phyloP scores from a whole-genome alignment of 208 protist species.

The Porcisia hertigi region DNA sequence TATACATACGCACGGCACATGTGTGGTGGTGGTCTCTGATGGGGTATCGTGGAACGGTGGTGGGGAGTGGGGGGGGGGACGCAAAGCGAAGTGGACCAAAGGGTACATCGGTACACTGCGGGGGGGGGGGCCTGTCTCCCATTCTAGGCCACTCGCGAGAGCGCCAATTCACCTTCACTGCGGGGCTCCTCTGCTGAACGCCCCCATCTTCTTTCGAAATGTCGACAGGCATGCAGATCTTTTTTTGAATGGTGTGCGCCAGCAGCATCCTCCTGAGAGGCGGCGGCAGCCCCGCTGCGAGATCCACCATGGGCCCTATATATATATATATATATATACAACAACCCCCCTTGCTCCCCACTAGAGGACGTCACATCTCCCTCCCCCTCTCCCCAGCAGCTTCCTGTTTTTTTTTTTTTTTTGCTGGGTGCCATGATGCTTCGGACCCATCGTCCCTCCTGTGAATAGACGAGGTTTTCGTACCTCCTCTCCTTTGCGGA shows the following conservation, averaged over 20 bases:
- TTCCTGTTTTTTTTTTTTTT: background rate
- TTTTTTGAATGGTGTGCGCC: too few relatives aligned
- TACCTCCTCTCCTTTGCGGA: background rate
- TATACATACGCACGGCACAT: too few relatives aligned
- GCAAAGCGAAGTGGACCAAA: background rate
- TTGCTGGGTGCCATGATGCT: background rate
- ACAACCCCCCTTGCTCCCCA: too few relatives aligned
- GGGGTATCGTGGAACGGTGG: background rate
- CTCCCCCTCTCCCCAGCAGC: background rate
- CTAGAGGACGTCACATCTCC: too few relatives aligned
- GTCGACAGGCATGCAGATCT: too few relatives aligned
- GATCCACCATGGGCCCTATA: too few relatives aligned
- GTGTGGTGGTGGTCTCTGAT: background rate
- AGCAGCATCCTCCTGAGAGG: too few relatives aligned
- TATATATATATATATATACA: too few relatives aligned
- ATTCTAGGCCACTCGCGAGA: background rate
- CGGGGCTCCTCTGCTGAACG: background rate
- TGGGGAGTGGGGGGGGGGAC: too few relatives aligned
- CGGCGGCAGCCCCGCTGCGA: too few relatives aligned
- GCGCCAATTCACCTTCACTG: background rate
- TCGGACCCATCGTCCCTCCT: background rate
- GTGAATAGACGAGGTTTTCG: background rate
- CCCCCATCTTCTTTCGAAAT: too few relatives aligned
- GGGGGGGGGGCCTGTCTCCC: background rate
- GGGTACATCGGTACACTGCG: background rate